Evolutionary conservation across 129 eudicot species (phyloP), one percentile per base, ranked within the genome.

Genomic region (Solidago caesia): DNA sequence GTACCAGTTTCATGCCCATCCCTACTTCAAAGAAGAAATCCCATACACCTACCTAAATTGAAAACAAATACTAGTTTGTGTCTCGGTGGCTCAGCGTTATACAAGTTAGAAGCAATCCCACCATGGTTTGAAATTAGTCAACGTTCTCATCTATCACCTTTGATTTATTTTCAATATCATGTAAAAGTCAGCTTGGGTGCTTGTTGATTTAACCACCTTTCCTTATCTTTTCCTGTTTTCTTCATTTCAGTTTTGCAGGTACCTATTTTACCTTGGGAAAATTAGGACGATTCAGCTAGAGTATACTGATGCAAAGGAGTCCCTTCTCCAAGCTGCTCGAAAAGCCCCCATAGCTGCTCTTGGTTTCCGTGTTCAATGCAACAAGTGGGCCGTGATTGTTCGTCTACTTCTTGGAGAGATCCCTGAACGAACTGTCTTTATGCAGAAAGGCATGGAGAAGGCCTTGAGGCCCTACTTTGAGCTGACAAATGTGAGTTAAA

Each of bases 371-470:
- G 85, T 88, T 72, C 96, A 86, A 80, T 94, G 98, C 88, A 94
- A 88, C 76, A 94, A 94, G 77, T 94, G 98, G 98, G 98, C 97
- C 43, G 89, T 94, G 42, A 94, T 91, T 69, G 97, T 94, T 51
- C 96, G 99, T 46, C 76, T 94, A 55, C 87, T 91, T 70, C 85
- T 94, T 25, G 97, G 97, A 73, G 99, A 94, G 81, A 94, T 94
- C 60, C 99, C 99, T 11, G 99, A 94, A 63, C 84, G 97, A 70
- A 94, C 93, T 2, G 87, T 91, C 67, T 94, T 88, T 75, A 91
- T 88, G 97, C 99, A 94, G 84, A 91, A 87, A 80, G 99, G 99
- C 68, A 94, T 94, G 99, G 96, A 94, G 80, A 91, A 83, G 55
- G 97, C 96, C 46, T 82, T 91, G 84, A 84, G 99, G 77, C 96